These are phyloP conservation scores for Pholiota adiposa DNA, from an alignment of 1,284 basidiomycete species.

Conservation along the genomic window DNA sequence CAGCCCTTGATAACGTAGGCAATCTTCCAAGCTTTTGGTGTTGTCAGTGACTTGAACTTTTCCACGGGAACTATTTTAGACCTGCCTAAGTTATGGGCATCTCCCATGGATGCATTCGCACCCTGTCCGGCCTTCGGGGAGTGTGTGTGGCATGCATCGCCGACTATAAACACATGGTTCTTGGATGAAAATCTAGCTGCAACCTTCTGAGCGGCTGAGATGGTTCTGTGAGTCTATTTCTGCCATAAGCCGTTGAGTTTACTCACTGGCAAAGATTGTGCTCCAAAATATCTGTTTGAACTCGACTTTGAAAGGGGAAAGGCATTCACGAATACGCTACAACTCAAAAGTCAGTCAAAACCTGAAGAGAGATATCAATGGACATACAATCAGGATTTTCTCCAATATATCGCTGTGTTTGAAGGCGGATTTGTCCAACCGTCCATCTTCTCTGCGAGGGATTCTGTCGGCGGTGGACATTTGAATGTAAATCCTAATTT, in stretches of 20 bases:
- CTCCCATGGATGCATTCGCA: constrained; percentile 34
- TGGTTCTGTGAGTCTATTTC: neutral
- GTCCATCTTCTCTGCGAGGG: constrained; percentile 10
- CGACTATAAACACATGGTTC: constrained; percentile 31
- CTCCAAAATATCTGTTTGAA: constrained; percentile 12
- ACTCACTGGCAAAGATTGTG: constrained; percentile 15
- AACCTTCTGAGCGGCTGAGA: constrained; percentile 32
- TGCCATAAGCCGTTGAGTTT: no score
- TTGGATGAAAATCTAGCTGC: constrained; percentile 29
- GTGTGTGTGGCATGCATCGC: constrained; percentile 37
- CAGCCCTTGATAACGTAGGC: constrained; percentile 31
- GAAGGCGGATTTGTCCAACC: constrained; percentile 5
- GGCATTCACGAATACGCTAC: constrained; percentile 2
- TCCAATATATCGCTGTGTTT: constrained; percentile 1
- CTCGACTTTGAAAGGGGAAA: constrained; percentile 9
- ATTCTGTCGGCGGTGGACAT: constrained; percentile 13
- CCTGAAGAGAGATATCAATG: neutral
- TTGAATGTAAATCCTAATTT: constrained; percentile 24
- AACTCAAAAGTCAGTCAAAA: no score
- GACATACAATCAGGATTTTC: constrained; percentile 7
- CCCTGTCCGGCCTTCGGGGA: constrained; percentile 37
- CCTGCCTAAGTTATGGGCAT: constrained; percentile 33
- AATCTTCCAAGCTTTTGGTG: constrained; percentile 31
- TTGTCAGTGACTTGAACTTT: neutral
- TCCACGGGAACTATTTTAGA: neutral